Conservation (phyloP, 169 alveolate genomes). For the Haemoproteus tartakovskyi region DNA sequence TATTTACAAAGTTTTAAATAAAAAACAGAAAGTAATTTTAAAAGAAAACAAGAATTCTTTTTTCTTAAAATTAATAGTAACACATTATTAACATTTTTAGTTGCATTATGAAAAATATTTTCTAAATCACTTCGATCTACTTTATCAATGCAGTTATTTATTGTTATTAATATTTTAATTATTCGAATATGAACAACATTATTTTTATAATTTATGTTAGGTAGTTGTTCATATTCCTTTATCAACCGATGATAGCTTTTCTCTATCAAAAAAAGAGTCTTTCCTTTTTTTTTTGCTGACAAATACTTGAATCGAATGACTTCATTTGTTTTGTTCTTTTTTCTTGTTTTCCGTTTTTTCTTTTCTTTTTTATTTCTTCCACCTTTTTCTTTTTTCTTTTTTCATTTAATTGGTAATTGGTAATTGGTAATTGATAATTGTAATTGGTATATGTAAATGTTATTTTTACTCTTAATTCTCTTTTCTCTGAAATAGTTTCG, state of each 20-base stretch:
- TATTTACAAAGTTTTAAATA: conserved; percentile 18
- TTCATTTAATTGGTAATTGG: too few species aligned
- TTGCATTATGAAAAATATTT: conserved; percentile 27
- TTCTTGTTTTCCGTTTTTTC: neutral
- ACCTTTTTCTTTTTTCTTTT: too few species aligned
- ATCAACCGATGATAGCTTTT: conserved; percentile 35
- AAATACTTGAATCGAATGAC: too few species aligned
- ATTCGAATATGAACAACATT: conserved; percentile 25
- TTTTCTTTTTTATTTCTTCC: too few species aligned
- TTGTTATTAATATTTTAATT: conserved; percentile 21
- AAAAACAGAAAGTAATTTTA: conserved; percentile 31
- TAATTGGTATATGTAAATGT: too few species aligned
- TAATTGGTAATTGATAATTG: too few species aligned
- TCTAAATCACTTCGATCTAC: conserved; percentile 8
- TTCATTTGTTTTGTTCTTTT: too few species aligned
- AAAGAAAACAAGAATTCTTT: conserved; percentile 31
- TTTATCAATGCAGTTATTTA: conserved; percentile 36
- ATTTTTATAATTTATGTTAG: neutral
- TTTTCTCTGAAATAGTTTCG: too few species aligned
- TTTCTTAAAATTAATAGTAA: conserved; percentile 35
- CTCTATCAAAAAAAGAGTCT: too few species aligned
- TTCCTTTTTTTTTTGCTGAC: too few species aligned
- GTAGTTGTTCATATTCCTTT: conserved; percentile 40
- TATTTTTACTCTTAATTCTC: too few species aligned
- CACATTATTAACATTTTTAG: conserved; percentile 17